These are phyloP conservation scores for Pyrus betulifolia DNA, from an alignment of 306 rosid species.

Conservation along the genomic window DNA sequence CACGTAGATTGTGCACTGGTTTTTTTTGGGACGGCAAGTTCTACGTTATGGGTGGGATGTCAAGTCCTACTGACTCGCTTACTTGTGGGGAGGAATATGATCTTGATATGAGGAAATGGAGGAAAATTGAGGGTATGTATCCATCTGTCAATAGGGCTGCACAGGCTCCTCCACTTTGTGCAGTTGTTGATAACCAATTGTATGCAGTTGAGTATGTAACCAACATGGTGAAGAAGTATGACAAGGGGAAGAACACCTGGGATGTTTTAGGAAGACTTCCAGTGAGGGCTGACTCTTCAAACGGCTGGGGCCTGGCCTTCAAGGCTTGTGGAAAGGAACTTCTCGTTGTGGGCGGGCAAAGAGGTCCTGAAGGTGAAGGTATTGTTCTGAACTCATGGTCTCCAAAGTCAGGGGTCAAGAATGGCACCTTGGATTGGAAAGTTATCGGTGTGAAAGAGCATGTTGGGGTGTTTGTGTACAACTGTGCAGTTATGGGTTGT, in stretches of 20 bases:
- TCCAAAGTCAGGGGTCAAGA: constrained; percentile 60
- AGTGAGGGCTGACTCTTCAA: constrained; percentile 72
- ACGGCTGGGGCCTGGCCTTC: constrained; percentile 97
- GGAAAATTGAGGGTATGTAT: constrained; percentile 75
- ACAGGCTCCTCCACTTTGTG: constrained; percentile 96
- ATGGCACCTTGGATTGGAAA: constrained; percentile 80
- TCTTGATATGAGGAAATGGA: constrained; percentile 61
- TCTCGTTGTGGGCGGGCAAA: constrained; percentile 90
- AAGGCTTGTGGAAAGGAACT: constrained; percentile 87
- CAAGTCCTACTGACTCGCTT: constrained; percentile 58
- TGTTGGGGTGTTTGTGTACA: constrained; percentile 84
- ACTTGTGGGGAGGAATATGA: constrained; percentile 92
- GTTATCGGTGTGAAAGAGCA: constrained; percentile 73
- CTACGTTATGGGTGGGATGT: constrained; percentile 94
- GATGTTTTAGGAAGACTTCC: constrained; percentile 83
- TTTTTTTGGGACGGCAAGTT: constrained; percentile 81
- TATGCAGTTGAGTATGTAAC: constrained; percentile 74
- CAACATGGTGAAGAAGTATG: constrained; percentile 84
- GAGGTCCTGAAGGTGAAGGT: constrained; percentile 85
- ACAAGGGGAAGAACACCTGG: constrained; percentile 72
- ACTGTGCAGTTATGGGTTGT: constrained; percentile 96
- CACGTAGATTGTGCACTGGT: constrained; percentile 87
- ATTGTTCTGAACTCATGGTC: constrained; percentile 73
- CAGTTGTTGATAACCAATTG: constrained; percentile 79
- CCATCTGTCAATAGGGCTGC: constrained; percentile 69